phyloP scores from a whole-genome alignment of 164 flowering plant genomes.

The Magnolia officinalis region DNA sequence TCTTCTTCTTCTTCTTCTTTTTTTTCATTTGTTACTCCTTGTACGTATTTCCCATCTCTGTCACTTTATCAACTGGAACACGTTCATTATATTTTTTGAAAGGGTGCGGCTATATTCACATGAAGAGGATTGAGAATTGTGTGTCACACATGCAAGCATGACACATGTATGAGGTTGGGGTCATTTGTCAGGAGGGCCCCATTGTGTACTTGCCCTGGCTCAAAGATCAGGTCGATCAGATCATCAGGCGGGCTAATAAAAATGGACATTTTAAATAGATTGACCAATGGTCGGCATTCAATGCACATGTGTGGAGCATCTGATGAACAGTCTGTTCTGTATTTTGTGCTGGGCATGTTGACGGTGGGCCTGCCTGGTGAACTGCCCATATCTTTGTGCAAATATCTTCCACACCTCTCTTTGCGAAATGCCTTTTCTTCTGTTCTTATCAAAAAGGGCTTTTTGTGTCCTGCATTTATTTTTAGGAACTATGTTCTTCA shows the following conservation, averaged over 20 bases:
- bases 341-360: neutral
- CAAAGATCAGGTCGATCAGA: no score
- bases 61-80: neutral
- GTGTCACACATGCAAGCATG: neutral
- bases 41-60: neutral
- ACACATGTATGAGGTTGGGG: neutral
- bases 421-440: neutral
- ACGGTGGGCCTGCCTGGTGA: neutral
- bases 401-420: neutral
- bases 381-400: neutral
- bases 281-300: neutral
- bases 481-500: neutral
- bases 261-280: neutral
- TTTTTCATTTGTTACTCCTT: no score
- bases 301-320: neutral
- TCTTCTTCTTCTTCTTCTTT: no score
- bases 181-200: neutral
- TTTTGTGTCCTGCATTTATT: neutral
- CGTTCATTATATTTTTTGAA: neutral
- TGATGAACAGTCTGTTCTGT: neutral
- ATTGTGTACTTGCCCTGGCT: neutral
- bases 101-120: neutral
- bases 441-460: neutral
- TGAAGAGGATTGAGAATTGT: neutral
- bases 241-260: no score